phyloP scores from a whole-genome alignment of 768 basidiomycete genomes.

The Sarcodon aspratus region DNA sequence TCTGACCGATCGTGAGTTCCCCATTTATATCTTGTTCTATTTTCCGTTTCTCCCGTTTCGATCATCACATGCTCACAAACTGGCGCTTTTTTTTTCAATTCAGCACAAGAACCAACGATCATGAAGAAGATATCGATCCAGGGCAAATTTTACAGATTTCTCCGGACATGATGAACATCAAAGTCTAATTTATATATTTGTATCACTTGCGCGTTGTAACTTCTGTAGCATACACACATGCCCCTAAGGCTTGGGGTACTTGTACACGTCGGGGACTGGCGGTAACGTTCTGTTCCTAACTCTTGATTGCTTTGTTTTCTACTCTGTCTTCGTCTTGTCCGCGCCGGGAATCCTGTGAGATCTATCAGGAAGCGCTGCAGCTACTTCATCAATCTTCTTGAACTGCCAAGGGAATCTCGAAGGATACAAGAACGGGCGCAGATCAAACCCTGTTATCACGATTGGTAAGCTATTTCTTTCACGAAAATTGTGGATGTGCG shows the following conservation, averaged over 20 bases:
- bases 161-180: constrained; percentile 23
- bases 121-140: constrained; percentile 86
- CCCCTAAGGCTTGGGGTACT: background rate
- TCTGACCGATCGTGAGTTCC: constrained; percentile 62
- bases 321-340: constrained; percentile 1
- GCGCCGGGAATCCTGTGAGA: constrained; percentile 22
- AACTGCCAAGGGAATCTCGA: constrained; percentile 96
- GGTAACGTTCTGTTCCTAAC: background rate
- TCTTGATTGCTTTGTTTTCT: background rate
- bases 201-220: background rate
- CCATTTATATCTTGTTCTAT: background rate
- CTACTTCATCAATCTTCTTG: constrained; percentile 85
- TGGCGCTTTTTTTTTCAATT: background rate
- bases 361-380: constrained; percentile 63
- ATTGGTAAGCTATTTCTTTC: constrained; percentile 6
- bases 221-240: background rate
- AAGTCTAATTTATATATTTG: background rate
- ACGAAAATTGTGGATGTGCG: background rate
- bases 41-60: background rate
- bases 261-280: background rate
- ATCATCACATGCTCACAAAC: constrained; percentile 3
- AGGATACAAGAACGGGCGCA: constrained; percentile 94
- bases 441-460: constrained; percentile 64
- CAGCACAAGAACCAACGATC: constrained; percentile 75
- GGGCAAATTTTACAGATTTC: constrained; percentile 64